Evolutionary conservation across 208 protist species (phyloP).

Genomic region (Tetramitus jugosus): DNA sequence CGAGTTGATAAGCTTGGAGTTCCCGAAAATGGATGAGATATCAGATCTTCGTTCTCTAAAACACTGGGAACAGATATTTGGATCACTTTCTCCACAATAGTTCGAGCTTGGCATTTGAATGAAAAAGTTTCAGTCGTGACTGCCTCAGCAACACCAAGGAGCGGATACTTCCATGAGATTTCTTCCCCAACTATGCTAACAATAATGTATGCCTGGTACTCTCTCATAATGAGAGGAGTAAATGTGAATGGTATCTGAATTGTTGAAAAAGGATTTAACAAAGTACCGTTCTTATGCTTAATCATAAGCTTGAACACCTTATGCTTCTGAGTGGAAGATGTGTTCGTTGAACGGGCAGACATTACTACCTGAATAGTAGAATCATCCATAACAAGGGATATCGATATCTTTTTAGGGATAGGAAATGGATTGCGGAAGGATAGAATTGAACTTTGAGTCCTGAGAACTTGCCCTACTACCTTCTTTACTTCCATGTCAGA

Average conservation of each 20-base stretch:
- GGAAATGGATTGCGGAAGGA: constrained; percentile 21
- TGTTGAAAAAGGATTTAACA: background rate
- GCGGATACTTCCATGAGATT: constrained; percentile 56
- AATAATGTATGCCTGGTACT: constrained; percentile 50
- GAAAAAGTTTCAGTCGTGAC: constrained; percentile 43
- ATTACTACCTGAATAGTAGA: no score
- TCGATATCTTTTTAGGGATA: background rate
- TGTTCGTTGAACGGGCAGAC: background rate
- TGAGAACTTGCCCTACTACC: background rate
- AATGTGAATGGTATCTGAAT: constrained; percentile 55
- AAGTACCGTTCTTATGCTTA: background rate
- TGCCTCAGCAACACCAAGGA: constrained; percentile 64
- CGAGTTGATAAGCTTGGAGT: no score
- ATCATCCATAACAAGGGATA: no score
- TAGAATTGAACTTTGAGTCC: background rate
- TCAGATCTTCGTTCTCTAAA: constrained; percentile 25
- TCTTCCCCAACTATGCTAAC: constrained; percentile 42
- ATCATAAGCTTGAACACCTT: background rate
- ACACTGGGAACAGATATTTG: constrained; percentile 49
- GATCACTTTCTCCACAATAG: constrained; percentile 47
- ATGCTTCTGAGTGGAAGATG: background rate
- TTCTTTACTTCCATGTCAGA: constrained; percentile 33
- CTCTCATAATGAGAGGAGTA: constrained; percentile 50
- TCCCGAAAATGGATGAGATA: no score
- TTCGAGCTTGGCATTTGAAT: constrained; percentile 53